These are phyloP conservation scores for Leucoagaricus sp. DNA, from an alignment of 1,284 basidiomycete genomes.

Conservation along the genomic window DNA sequence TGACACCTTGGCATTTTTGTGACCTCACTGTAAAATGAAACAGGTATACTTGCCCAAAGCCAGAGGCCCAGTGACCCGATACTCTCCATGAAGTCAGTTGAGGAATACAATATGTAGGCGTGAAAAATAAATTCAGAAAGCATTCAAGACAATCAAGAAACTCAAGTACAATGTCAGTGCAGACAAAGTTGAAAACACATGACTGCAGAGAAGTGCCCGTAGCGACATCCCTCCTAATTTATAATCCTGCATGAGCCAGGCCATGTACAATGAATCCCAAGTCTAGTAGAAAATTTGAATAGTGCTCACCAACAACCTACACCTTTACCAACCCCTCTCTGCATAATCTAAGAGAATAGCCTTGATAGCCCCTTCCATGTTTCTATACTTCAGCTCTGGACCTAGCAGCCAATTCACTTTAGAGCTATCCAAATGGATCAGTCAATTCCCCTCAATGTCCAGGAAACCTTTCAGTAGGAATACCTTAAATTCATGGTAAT, in stretches of 20 bases:
- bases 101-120: conserved; percentile 2
- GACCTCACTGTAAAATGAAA: too few species aligned
- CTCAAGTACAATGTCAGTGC: conserved; percentile 17
- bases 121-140: conserved; percentile 11
- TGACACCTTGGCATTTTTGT: too few species aligned
- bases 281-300: not conserved
- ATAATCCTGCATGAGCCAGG: not conserved
- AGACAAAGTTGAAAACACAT: not conserved
- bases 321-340: conserved; percentile 6
- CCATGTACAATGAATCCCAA: not conserved
- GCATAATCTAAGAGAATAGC: conserved; percentile 43
- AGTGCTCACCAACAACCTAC: not conserved
- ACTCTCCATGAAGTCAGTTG: not conserved
- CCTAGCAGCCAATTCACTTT: conserved; percentile 47
- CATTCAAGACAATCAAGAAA: conserved; percentile 17
- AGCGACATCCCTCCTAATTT: not conserved
- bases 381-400: conserved; percentile 38
- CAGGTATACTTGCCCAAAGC: not conserved
- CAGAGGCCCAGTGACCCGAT: not conserved
- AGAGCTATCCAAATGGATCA: conserved; percentile 26
- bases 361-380: conserved; percentile 40
- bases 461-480: conserved; percentile 13
- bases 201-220: not conserved
- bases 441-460: not conserved
- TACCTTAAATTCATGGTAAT: not conserved